Conservation (phyloP, 495 filamentous ascomycete species). For the Daldinia grandis region DNA sequence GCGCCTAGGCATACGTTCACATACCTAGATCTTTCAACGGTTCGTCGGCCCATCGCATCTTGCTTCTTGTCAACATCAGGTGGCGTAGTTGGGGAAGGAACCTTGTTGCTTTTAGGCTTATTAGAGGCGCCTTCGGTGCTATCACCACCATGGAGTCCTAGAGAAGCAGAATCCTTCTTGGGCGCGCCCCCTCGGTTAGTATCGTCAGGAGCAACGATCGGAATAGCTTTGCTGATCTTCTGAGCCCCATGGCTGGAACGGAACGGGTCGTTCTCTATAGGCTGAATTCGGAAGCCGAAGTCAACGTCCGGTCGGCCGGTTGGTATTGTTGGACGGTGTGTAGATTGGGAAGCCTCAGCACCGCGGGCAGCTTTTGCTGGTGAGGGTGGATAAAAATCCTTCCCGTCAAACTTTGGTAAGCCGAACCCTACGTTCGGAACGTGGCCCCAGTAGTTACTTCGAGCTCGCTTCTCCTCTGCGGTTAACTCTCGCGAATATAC, state of each 20-base stretch:
- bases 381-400: constrained; percentile 64
- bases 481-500: constrained; percentile 58
- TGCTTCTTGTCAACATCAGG: constrained; percentile 21
- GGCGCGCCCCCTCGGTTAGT: constrained; percentile 4
- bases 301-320: constrained; percentile 20
- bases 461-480: constrained; percentile 57
- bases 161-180: neutral
- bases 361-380: constrained; percentile 49
- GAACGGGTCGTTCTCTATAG: constrained; percentile 51
- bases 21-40: constrained; percentile 44
- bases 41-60: constrained; percentile 14
- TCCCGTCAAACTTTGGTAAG: constrained; percentile 64
- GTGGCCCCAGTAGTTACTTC: constrained; percentile 61
- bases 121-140: constrained; percentile 4
- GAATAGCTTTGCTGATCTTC: constrained; percentile 45
- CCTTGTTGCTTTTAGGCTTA: neutral
- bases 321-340: constrained; percentile 6
- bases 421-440: constrained; percentile 53
- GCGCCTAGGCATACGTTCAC: neutral
- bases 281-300: constrained; percentile 27
- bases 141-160: neutral
- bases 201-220: constrained; percentile 43
- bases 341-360: constrained; percentile 1
- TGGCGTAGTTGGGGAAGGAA: constrained; percentile 10
- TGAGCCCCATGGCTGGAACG: constrained; percentile 41